Evolutionary conservation across 306 rosid genomes (phyloP).

Genomic region (Pachyrhizus erosus): DNA sequence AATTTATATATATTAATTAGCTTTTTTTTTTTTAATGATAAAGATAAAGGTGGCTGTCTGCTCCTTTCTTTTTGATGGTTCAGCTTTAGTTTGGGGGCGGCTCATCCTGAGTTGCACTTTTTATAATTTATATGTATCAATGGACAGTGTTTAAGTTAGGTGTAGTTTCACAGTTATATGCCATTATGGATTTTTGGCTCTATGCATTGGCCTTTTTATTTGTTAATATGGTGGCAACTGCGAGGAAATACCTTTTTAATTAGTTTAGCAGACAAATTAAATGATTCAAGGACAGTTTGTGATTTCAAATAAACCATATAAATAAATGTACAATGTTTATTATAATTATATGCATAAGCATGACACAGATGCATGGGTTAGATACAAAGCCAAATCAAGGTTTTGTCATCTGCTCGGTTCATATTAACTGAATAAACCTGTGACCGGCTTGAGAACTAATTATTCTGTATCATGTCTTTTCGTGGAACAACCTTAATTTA

Average conservation of each 20-base stretch:
- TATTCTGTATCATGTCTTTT: not conserved
- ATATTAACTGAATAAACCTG: not conserved
- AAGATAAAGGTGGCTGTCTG: constrained; percentile 30
- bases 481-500: not conserved
- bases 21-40: too few species aligned
- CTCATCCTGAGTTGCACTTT: not conserved
- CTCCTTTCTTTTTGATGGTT: constrained; percentile 26
- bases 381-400: not conserved
- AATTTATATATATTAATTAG: too few species aligned
- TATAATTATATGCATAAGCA: not conserved
- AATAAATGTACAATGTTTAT: not conserved
- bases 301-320: not conserved
- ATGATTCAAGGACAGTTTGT: not conserved
- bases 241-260: too few species aligned
- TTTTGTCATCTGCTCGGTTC: constrained; percentile 10
- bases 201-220: constrained; percentile 6
- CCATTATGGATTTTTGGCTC: constrained; percentile 36
- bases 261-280: too few species aligned
- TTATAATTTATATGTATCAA: not conserved
- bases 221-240: not conserved
- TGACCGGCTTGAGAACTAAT: not conserved
- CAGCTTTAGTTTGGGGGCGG: constrained; percentile 27
- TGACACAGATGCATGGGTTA: constrained; percentile 6
- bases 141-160: not conserved
- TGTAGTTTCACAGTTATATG: not conserved